Conservation (phyloP, 2,329 filamentous ascomycete species). For the Botryotinia narcissicola region DNA sequence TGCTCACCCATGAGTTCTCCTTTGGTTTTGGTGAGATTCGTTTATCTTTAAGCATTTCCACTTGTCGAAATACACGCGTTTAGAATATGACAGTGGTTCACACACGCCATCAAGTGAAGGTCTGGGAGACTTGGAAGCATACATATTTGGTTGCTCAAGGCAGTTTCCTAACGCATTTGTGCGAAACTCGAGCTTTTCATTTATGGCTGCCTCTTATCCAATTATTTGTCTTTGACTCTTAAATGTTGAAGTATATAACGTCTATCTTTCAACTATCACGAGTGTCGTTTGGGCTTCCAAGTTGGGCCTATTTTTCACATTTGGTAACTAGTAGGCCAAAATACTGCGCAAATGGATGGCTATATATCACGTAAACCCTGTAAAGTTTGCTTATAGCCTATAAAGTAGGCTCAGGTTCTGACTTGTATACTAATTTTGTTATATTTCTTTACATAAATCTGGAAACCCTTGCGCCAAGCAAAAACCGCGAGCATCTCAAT, state of each 20-base stretch:
- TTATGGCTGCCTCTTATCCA: neutral
- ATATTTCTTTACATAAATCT: neutral
- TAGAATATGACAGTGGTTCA: neutral
- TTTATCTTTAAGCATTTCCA: neutral
- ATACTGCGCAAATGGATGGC: neutral
- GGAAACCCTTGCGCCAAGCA: neutral
- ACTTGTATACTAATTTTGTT: neutral
- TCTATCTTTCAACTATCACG: neutral
- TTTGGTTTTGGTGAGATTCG: neutral
- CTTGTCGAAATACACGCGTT: neutral
- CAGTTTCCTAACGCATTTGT: neutral
- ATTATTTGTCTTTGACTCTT: neutral
- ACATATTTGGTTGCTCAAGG: neutral
- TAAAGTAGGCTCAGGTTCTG: neutral
- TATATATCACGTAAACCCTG: neutral
- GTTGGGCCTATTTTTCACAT: neutral
- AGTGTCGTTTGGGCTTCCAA: no score
- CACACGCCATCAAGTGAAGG: neutral
- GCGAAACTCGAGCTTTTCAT: neutral
- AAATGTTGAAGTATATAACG: neutral
- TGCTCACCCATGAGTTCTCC: neutral
- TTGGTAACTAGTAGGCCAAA: neutral
- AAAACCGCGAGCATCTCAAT: neutral
- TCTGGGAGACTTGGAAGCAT: neutral
- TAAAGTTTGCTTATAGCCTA: neutral